phyloP scores from a whole-genome alignment of 2,329 filamentous ascomycete species.

The Fusarium sp. region DNA sequence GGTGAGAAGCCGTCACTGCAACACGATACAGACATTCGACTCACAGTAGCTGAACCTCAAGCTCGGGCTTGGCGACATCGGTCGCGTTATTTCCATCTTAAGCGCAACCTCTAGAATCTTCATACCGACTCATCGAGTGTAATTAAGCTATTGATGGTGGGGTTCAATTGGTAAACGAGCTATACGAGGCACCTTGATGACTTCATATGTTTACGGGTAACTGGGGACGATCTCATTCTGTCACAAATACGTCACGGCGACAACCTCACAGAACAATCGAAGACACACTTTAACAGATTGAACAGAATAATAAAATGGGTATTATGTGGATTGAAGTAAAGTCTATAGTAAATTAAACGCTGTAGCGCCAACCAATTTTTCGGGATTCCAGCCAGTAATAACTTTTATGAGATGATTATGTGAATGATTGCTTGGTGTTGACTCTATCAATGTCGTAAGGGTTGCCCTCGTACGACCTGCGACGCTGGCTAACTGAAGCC shows the following conservation, averaged over 20 bases:
- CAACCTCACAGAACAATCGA: not conserved
- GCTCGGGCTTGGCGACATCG: not conserved
- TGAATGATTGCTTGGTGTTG: conserved; percentile 38
- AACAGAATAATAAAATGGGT: not conserved
- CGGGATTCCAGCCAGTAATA: conserved; percentile 1
- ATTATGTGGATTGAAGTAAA: conserved; percentile 16
- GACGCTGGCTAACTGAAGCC: conserved; percentile 24
- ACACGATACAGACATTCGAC: too few relatives aligned
- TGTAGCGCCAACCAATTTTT: conserved; percentile 15
- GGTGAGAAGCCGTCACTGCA: fast-evolving
- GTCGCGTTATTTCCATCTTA: not conserved
- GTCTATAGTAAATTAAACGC: conserved; percentile 27
- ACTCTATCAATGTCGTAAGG: conserved; percentile 39
- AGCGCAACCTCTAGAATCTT: not conserved
- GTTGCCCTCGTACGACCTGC: conserved; percentile 36
- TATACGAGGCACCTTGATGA: not conserved
- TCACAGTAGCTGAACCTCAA: too few relatives aligned
- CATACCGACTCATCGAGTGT: too few relatives aligned
- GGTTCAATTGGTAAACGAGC: not conserved
- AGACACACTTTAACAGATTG: not conserved
- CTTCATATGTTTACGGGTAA: not conserved
- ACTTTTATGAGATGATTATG: conserved; percentile 25
- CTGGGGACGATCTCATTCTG: too few relatives aligned
- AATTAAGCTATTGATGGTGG: fast-evolving
- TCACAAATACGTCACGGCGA: not conserved